Evolutionary conservation across 1,284 basidiomycete genomes (phyloP), one percentile per base, ranked within the genome.

Genomic region (Volvariella volvacea): DNA sequence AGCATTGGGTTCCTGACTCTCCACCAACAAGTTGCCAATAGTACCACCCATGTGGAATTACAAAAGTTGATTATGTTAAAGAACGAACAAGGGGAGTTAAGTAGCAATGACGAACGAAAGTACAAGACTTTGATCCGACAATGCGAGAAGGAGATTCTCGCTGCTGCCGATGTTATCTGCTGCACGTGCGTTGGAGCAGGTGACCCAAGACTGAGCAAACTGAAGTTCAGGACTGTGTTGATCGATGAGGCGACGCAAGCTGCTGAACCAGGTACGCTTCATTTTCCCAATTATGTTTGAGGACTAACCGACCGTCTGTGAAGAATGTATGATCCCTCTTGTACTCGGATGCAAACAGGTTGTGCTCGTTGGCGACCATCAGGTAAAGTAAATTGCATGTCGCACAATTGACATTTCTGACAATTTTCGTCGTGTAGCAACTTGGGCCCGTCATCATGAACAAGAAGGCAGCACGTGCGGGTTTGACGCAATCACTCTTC

Each of bases 361-460:
- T 44, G 94, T 99, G 21, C 82, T 99, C 41, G 96, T 99, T 42
- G 96, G 96, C 42, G 94, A 98, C 67, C 94, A 98, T 65, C 88
- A 88, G 68, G 78, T 79, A 54, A 6, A 28, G 6, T 6, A 28
- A 28, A 6, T 28, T 28, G 12, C 6, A 6, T 46, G 47, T 30
- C 41, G 7, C 6, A 14, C 25, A 28, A 30, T 25, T 37, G 12
- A 8, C 22, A 17, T 39, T 32, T 15, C 36, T 37, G 34, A 36
- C 19, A 46, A 12, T 43, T 21, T 21, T 22, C 41, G 14, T 30
- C 25, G 42, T 50, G 8, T 45, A 89, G 69, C 96, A 99, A 76
- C 83, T 99, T 40, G 96, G 96, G 1, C 96, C 96, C 7, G 96
- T 98, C 55, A 98, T 99, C 63, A 99, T 99, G 96, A 99, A 98